phyloP scores from a whole-genome alignment of 129 eudicot genomes.

The Ambrosia trifida region DNA sequence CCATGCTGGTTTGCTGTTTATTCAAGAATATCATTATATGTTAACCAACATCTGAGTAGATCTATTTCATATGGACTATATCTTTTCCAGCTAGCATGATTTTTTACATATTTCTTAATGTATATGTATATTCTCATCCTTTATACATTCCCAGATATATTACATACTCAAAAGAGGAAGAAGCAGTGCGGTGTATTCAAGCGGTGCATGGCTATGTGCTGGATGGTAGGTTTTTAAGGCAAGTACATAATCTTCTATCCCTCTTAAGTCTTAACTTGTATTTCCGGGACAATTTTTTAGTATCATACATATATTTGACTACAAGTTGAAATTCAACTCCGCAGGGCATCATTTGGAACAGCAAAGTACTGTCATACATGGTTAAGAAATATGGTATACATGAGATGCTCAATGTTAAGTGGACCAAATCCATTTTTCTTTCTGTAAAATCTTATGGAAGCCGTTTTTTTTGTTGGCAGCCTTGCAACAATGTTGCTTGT shows the following conservation, averaged over 20 bases:
- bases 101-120: not conserved
- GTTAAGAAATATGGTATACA: conserved; percentile 70
- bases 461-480: conserved; percentile 45
- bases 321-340: conserved; percentile 12
- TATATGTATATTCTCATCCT: not conserved
- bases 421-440: not conserved
- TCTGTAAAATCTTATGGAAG: not conserved
- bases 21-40: conserved; percentile 1
- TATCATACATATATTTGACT: conserved; percentile 14
- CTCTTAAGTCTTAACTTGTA: conserved; percentile 23
- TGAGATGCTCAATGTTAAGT: conserved; percentile 1
- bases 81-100: not conserved
- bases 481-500: conserved; percentile 80
- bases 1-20: conserved; percentile 4
- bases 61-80: conserved; percentile 9
- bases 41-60: conserved; percentile 14
- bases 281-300: not conserved
- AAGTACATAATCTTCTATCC: conserved; percentile 20
- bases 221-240: conserved; percentile 80
- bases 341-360: conserved; percentile 93
- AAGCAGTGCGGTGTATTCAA: conserved; percentile 84
- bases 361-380: conserved; percentile 95
- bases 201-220: conserved; percentile 78
- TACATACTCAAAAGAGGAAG: conserved; percentile 86
- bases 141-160: conserved; percentile 48